Evolutionary conservation across 495 filamentous ascomycete species (phyloP).

Genomic region (Penicillium daleae): DNA sequence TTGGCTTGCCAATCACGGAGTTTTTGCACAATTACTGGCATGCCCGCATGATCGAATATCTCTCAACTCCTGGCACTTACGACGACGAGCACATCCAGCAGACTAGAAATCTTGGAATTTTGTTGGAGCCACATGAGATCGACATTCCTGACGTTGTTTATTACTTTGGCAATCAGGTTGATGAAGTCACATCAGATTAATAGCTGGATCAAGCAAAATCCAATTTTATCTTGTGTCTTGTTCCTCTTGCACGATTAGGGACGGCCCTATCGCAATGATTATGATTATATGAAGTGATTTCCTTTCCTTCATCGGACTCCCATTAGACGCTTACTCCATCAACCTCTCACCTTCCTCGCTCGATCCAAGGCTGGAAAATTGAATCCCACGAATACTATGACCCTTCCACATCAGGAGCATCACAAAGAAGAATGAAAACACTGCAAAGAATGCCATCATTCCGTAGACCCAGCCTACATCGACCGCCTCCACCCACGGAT

Average conservation of each 20-base stretch:
- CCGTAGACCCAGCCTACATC: constrained; percentile 56
- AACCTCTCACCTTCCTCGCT: constrained; percentile 34
- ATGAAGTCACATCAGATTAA: neutral
- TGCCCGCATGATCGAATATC: neutral
- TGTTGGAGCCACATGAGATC: neutral
- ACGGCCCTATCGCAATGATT: neutral
- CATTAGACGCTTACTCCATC: constrained; percentile 10
- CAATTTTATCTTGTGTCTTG: too few species aligned
- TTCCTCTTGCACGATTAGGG: neutral
- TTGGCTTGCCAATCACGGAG: neutral
- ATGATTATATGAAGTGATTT: too few species aligned
- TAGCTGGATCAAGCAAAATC: too few species aligned
- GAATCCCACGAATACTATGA: constrained; percentile 28
- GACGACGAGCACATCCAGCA: neutral
- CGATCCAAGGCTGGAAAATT: constrained; percentile 30
- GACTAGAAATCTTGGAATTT: neutral
- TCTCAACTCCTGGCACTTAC: neutral
- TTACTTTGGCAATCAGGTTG: neutral
- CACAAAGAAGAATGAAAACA: constrained; percentile 43
- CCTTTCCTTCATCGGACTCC: neutral
- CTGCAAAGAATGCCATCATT: constrained; percentile 53
- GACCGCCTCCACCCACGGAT: constrained; percentile 49
- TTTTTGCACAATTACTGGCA: neutral
- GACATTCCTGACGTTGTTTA: neutral
- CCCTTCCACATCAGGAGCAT: constrained; percentile 40